Base-by-base conservation (phyloP, 192 early-diverging fungal species). In the Entophlyctis luteolus region DNA sequence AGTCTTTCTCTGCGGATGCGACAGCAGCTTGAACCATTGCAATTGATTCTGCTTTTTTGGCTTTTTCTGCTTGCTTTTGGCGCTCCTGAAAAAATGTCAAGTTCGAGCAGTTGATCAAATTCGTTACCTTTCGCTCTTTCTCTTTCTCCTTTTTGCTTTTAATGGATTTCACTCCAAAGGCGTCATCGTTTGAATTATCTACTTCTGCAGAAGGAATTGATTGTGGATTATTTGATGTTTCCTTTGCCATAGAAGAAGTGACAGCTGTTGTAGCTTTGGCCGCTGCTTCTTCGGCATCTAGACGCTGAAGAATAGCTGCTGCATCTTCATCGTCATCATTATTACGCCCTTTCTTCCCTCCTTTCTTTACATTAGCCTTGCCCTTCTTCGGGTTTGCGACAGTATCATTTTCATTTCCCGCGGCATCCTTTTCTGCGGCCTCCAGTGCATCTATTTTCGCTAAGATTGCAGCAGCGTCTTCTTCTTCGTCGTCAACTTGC, bases 141-240 rank as follows among this genome's bases (percentile, higher is more conserved):
- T 93, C 91, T 76, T 93, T 93, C 59, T 93, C 91, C 73, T 91
- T 92, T 72, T 93, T 93, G 38, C 89, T 86, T 75, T 91, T 86
- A 31, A 90, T 81, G 20, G 54, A n/a, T 62, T 78, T 75, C 46
- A 60, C 59, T 8, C 62, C 79, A 23, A n/a, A n/a, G n/a, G 76
- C 77, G 20, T 75, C 75, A 23, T 79, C 77, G 6, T 65, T 57
- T 3, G 74, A 75, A 16, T 81, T 81, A 32, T 75, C 76, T 16
- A 65, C 69, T 48, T 69, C 62, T 14, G 72, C 72, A 4, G 71
- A 76, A 46, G 68, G 50, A 29, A 68, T 65, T 3, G 68, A 35
- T 22, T 67, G 39, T 0, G 75, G 63, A 12, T 25, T 63, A 39
- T 79, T 70, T 48, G 48, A 48, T 10, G 39, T 34, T 35, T 45